Percentiles rank a stretch among this genome's conserved stretches.
Evolutionary conservation across 208 protist species (phyloP).

Genomic region (Leishmania arabica): DNA sequence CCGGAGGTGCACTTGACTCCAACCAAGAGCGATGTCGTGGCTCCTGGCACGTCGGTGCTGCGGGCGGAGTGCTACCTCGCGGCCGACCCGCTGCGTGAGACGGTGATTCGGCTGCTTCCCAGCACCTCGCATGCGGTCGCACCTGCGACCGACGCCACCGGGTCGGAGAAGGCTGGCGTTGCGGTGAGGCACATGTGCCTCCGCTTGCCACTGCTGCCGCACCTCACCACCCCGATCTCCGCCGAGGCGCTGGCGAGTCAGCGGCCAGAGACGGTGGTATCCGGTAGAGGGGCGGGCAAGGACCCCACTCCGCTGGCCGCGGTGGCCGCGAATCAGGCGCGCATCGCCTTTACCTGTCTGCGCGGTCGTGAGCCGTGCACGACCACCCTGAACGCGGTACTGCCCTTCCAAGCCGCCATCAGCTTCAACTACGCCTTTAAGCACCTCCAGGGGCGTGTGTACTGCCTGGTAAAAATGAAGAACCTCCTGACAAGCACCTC

Average conservation of each 20-base stretch:
- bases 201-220: constrained; percentile 53
- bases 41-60: constrained; percentile 8
- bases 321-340: constrained; percentile 23
- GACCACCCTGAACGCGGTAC: constrained; percentile 36
- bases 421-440: constrained; percentile 60
- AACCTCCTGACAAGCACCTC: constrained; percentile 68
- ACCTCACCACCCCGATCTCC: constrained; percentile 45
- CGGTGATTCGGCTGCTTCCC: constrained; percentile 20
- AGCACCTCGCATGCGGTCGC: not conserved
- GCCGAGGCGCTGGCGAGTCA: constrained; percentile 4
- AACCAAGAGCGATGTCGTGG: not conserved
- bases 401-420: constrained; percentile 36
- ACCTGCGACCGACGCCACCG: not conserved
- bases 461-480: constrained; percentile 69
- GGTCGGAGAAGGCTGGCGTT: constrained; percentile 1
- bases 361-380: constrained; percentile 52
- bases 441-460: constrained; percentile 73
- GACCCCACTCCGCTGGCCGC: constrained; percentile 6
- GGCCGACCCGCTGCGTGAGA: constrained; percentile 28
- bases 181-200: constrained; percentile 25
- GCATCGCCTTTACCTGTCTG: constrained; percentile 52
- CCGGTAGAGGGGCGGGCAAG: not conserved
- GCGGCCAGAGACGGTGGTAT: not conserved
- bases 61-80: constrained; percentile 10
- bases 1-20: constrained; percentile 21